Percentiles rank a stretch among this genome's conserved stretches.
Conservation (phyloP, 164 flowering plant genomes). For the Vitis labrusca region DNA sequence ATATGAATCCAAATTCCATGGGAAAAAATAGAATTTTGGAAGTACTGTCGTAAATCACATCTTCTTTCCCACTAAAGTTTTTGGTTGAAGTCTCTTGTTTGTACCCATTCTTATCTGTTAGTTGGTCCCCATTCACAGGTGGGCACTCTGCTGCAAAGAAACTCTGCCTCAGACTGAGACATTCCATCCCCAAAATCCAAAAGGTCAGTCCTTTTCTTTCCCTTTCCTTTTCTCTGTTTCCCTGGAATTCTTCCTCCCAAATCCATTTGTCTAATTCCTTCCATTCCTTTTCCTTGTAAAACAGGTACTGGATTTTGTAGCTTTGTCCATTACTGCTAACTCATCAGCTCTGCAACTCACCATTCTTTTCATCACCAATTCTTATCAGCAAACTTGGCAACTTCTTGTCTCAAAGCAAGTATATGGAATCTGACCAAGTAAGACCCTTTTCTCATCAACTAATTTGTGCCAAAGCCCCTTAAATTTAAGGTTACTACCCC, state of each 20-base stretch:
- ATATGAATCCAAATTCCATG: conserved; percentile 4
- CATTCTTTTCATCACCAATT: background rate
- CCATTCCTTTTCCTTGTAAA: background rate
- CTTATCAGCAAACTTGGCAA: background rate
- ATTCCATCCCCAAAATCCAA: conserved; percentile 10
- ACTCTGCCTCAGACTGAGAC: conserved; percentile 13
- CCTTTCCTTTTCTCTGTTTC: background rate
- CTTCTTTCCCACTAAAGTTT: conserved; percentile 13
- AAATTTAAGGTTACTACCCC: no score
- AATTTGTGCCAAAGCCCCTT: no score
- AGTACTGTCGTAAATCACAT: conserved; percentile 13
- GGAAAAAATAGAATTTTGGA: conserved; percentile 11
- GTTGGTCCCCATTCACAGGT: conserved; percentile 16
- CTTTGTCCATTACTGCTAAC: background rate
- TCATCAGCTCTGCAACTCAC: background rate
- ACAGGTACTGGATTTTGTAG: conserved; percentile 4
- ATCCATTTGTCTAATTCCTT: conserved; percentile 5
- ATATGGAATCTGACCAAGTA: no score
- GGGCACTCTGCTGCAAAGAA: conserved; percentile 6
- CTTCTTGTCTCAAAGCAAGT: background rate
- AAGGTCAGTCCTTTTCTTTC: conserved; percentile 12
- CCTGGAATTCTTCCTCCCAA: background rate
- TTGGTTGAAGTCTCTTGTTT: conserved; percentile 4
- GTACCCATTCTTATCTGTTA: conserved; percentile 8
- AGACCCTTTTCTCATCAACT: no score